phyloP scores from a whole-genome alignment of 2,329 filamentous ascomycete genomes.

The Aspergillus sp. region DNA sequence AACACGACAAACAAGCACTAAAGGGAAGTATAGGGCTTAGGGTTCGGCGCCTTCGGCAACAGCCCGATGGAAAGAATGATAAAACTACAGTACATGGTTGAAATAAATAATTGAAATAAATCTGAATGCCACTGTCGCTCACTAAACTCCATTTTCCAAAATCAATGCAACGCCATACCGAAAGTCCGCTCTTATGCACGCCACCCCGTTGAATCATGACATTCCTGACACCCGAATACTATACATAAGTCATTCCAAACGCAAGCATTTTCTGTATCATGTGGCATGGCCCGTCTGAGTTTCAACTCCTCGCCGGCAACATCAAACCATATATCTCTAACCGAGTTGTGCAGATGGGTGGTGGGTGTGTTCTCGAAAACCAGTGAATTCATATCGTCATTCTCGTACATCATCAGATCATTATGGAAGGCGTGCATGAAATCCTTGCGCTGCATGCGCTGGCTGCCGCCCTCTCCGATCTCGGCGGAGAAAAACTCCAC shows the following conservation, averaged over 20 bases:
- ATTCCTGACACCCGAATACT: slow-evolving; percentile 27
- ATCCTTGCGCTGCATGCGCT: slow-evolving; percentile 31
- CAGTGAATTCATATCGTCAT: slow-evolving; percentile 28
- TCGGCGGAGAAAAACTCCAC: slow-evolving; percentile 37
- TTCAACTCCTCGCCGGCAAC: slow-evolving; percentile 24
- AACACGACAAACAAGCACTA: slow-evolving; percentile 7
- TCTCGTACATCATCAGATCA: slow-evolving; percentile 28
- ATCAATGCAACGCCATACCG: slow-evolving; percentile 1
- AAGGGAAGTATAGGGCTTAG: slow-evolving; percentile 3
- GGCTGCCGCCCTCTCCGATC: slow-evolving; percentile 33
- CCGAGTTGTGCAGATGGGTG: slow-evolving; percentile 21
- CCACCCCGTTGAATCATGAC: slow-evolving; percentile 21
- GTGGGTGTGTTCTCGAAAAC: slow-evolving; percentile 25
- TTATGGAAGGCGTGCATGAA: slow-evolving; percentile 36
- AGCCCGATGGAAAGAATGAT: too few relatives aligned
- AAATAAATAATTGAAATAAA: slow-evolving; percentile 3
- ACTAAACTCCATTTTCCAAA: slow-evolving; percentile 4
- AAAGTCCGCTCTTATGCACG: slow-evolving; percentile 14
- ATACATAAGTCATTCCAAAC: slow-evolving; percentile 27
- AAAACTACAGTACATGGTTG: too few relatives aligned
- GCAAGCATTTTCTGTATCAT: slow-evolving; percentile 25
- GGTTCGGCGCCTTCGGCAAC: too few relatives aligned
- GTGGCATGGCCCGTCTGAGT: slow-evolving; percentile 19
- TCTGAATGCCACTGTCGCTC: slow-evolving; percentile 5
- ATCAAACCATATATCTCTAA: slow-evolving; percentile 34